Evolutionary conservation across 257 asterid species (phyloP), one percentile per base, ranked within the genome.

Genomic region (Rauvolfia tetraphylla): DNA sequence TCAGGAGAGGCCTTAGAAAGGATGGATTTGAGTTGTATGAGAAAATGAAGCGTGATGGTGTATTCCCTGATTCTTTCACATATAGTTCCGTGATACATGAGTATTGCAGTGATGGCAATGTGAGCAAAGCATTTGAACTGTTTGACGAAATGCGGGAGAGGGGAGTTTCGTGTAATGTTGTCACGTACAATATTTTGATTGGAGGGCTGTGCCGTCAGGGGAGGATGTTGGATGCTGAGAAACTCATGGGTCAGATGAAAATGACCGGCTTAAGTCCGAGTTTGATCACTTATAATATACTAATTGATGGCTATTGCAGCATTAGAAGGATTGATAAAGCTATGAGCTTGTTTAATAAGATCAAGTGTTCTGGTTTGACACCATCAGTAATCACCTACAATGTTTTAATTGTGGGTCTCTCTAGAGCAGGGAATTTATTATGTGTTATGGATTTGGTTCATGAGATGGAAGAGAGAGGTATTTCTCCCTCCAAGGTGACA

Each of bases 391-490:
- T 87, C 59, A 90, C 96, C 23, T 92, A 89, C 72, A 90, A 92
- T 75, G 80, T 83, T 58, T 56, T 92, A 77, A 88, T 90, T 42
- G 75, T 86, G 3, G 93, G 93, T 44, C 86, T 85, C 66, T 80
- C 91, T 1, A 90, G 83, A 84, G 76, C 82, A 73, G 93, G 88
- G 63, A 82, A 84, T 61, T 69, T 81, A 13, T 57, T 75, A 27
- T 81, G 39, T 46, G 87, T 85, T 74, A 76, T 85, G 76, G 83
- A 85, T 42, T 81, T 89, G 0, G 90, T 90, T 49, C 88, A 79
- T 25, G 95, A 90, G 80, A 88, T 90, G 97, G 97, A 92, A 81
- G 88, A 83, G 79, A 88, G 96, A 79, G 86, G 89, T 81, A 75
- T 89, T 82, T 75, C 82, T 77, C 95, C 95, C 42, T 86, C 96